phyloP scores from a whole-genome alignment of 306 rosid genomes.

The Datisca glomerata region DNA sequence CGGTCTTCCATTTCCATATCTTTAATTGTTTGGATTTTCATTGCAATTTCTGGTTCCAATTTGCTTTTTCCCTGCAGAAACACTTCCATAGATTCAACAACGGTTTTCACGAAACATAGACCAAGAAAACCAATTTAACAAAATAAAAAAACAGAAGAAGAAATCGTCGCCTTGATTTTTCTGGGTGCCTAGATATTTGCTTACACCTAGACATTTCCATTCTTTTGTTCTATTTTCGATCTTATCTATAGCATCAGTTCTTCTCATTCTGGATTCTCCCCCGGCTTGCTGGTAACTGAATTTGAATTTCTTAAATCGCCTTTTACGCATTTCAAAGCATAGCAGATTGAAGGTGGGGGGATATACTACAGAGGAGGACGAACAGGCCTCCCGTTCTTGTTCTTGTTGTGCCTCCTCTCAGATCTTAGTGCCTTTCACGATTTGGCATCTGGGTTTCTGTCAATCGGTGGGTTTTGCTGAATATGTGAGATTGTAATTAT shows the following conservation, averaged over 20 bases:
- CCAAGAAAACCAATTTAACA: not conserved
- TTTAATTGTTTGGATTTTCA: not conserved
- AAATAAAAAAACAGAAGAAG: not conserved
- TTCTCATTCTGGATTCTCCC: not conserved
- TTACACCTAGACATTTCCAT: not conserved
- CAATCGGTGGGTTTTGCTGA: slow-evolving; percentile 59
- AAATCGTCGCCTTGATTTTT: not conserved
- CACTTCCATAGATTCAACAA: too few species aligned
- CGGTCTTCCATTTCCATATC: not conserved
- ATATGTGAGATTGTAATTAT: too few species aligned
- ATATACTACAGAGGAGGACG: not conserved
- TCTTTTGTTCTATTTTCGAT: too few species aligned
- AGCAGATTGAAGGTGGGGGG: not conserved
- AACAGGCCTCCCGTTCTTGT: not conserved
- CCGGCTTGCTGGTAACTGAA: not conserved
- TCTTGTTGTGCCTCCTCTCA: slow-evolving; percentile 17
- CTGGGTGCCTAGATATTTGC: not conserved
- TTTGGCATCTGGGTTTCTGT: slow-evolving; percentile 60
- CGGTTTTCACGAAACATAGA: not conserved
- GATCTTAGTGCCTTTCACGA: slow-evolving; percentile 50
- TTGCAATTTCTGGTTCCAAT: too few species aligned
- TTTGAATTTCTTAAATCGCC: not conserved
- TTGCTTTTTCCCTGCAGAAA: too few species aligned
- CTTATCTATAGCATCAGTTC: not conserved
- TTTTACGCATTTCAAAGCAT: not conserved